These are phyloP conservation scores for Oryza longistaminata DNA, from an alignment of 176 grass and related monocot genomes.

Conservation along the genomic window DNA sequence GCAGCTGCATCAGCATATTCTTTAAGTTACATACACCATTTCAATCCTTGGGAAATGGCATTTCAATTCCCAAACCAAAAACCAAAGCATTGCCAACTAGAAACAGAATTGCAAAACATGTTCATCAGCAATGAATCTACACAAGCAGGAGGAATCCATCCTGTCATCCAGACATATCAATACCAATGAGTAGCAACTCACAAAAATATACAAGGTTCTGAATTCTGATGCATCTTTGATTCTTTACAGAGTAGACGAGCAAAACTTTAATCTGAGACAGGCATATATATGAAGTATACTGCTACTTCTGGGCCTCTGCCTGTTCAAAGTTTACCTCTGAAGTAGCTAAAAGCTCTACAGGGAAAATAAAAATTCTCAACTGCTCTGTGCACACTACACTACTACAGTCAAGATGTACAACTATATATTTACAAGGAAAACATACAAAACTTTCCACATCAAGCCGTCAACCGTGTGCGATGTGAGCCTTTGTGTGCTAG, in stretches of 20 bases:
- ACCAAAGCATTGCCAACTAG: background rate
- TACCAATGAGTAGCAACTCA: background rate
- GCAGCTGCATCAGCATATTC: background rate
- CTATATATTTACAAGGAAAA: constrained; percentile 42
- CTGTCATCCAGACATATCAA: background rate
- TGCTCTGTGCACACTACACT: constrained; percentile 10
- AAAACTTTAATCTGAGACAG: constrained; percentile 21
- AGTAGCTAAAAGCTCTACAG: background rate
- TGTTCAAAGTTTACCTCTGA: constrained; percentile 22
- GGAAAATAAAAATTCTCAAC: background rate
- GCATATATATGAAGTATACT: constrained; percentile 5
- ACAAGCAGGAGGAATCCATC: background rate
- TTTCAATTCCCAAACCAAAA: background rate
- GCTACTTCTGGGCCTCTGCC: constrained; percentile 6
- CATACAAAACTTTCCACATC: constrained; percentile 33
- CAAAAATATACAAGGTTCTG: constrained; percentile 14
- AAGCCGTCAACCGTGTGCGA: background rate
- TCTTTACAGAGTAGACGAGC: constrained; percentile 18
- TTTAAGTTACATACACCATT: background rate
- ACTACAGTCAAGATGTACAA: constrained; percentile 36
- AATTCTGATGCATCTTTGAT: constrained; percentile 19
- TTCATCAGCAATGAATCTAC: background rate
- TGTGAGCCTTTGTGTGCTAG: constrained; percentile 24
- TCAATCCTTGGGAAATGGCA: background rate
- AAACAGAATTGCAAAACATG: background rate